A percentile compares a stretch with the other conserved stretches of the same genome.
phyloP scores from a whole-genome alignment of 345 rosid genomes.

The Salix arbutifolia region DNA sequence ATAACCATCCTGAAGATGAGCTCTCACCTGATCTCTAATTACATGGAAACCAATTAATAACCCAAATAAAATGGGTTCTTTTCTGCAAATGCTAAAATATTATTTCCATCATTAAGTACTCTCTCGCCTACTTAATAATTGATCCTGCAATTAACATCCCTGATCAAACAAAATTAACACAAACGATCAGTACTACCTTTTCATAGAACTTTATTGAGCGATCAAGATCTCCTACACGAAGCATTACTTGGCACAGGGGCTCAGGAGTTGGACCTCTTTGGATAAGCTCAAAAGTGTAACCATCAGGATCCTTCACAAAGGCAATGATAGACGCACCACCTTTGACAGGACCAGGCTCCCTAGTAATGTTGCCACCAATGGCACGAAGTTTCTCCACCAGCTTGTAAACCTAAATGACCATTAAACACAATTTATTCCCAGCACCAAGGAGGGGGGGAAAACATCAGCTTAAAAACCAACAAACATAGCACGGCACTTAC shows the following conservation, averaged over 20 bases:
- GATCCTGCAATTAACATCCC: not conserved
- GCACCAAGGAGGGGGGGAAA: not conserved
- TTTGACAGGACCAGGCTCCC: conserved; percentile 95
- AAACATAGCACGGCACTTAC: conserved; percentile 31
- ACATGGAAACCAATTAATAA: not conserved
- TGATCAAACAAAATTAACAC: not conserved
- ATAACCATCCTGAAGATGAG: not conserved
- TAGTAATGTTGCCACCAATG: conserved; percentile 66
- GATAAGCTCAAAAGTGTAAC: conserved; percentile 76
- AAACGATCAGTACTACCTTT: conserved; percentile 43
- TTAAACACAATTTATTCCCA: not conserved
- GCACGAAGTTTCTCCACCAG: conserved; percentile 69
- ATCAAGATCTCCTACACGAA: conserved; percentile 84
- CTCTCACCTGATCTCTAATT: not conserved
- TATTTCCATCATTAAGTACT: not conserved
- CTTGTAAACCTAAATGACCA: conserved; percentile 55
- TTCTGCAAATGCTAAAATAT: not conserved
- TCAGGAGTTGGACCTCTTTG: conserved; percentile 86
- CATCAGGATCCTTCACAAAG: conserved; percentile 98
- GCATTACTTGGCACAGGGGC: conserved; percentile 95
- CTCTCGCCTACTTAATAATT: not conserved
- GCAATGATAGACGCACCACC: conserved; percentile 72
- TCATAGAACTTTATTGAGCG: conserved; percentile 86
- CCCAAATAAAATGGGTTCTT: not conserved
- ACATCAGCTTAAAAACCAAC: not conserved